Percentiles rank a stretch among this genome's conserved stretches.
These are phyloP conservation scores for Sugiyamaella grinbergsii DNA, from an alignment of 1,139 yeast genomes.

Conservation along the genomic window DNA sequence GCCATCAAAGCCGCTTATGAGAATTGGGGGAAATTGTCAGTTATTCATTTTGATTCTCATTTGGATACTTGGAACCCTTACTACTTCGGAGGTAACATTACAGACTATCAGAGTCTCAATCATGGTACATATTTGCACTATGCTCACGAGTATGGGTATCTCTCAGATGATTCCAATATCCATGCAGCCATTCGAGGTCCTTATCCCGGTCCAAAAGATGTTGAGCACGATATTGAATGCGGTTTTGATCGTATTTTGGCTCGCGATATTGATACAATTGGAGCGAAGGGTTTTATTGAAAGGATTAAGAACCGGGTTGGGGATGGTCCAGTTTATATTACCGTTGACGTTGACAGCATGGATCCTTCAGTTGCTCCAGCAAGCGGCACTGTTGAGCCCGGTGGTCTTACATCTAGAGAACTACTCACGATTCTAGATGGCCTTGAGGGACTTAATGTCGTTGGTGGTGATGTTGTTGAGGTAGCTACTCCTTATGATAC, in stretches of 20 bases:
- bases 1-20: constrained; percentile 61
- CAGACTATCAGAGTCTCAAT: constrained; percentile 49
- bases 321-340: constrained; percentile 65
- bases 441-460: constrained; percentile 59
- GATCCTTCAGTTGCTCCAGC: constrained; percentile 82
- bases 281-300: constrained; percentile 50
- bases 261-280: constrained; percentile 62
- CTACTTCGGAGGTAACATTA: constrained; percentile 68
- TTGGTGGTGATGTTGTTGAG: constrained; percentile 78
- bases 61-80: constrained; percentile 68
- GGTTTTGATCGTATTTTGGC: constrained; percentile 64
- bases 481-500: constrained; percentile 70
- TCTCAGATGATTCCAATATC: constrained; percentile 51
- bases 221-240: constrained; percentile 62
- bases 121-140: constrained; percentile 80
- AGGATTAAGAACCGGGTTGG: constrained; percentile 55
- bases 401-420: constrained; percentile 76
- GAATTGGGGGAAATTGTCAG: constrained; percentile 61
- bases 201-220: constrained; percentile 45
- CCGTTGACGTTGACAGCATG: constrained; percentile 73
- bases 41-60: constrained; percentile 76
- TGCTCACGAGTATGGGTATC: constrained; percentile 57
- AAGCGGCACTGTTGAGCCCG: constrained; percentile 80
- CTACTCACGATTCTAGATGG: constrained; percentile 60
- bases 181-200: constrained; percentile 74